Evolutionary conservation across 495 filamentous ascomycete species (phyloP), one percentile per base, ranked within the genome.

Genomic region (Neurospora sublineolata): DNA sequence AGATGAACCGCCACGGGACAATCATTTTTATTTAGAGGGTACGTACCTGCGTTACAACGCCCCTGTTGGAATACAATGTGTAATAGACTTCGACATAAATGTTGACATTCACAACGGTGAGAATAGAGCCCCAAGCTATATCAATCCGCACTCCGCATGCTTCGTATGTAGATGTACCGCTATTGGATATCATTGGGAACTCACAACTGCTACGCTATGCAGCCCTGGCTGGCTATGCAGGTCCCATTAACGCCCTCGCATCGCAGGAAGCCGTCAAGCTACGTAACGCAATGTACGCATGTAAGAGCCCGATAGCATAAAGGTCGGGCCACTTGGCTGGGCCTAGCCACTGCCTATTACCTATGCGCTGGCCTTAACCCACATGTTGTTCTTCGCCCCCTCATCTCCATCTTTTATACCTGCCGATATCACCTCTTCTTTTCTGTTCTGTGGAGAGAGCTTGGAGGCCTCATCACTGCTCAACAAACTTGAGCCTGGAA

Each of bases 401-500:
- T 60, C 14, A 0, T 60, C 14, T 60, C 2, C 52, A 14, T 60
- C 5, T 30, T 60, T 9, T 30, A 60, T 60, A 30, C 12, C 6
- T 60, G 16, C 52, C 27, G 12, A 3, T 18, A 60, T 60, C 20
- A 16, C 52, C 23, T 60, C 20, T 14, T 36, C 14, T 12, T 64
- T 4, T 33, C 14, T 64, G 23, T 18, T 64, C 6, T 14, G 3
- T 36, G 2, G 8, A 1, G 27, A 60, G 52, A 64, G 27, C 27
- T 20, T 18, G 11, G 30, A 64, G 7, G 52, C 52, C 14, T 60
- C 27, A 33, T 64, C 27, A 64, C 6, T 64, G 52, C 52, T 64
- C 52, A 64, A 93, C 85, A 68, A 86, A 75, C 80, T 92, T 92
- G 71, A 93, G 71, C 76, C 84, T 85, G 68, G 79, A 79, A 69